Evolutionary conservation across 139 green algal species (phyloP).

Genomic region (Asterochloris erici): DNA sequence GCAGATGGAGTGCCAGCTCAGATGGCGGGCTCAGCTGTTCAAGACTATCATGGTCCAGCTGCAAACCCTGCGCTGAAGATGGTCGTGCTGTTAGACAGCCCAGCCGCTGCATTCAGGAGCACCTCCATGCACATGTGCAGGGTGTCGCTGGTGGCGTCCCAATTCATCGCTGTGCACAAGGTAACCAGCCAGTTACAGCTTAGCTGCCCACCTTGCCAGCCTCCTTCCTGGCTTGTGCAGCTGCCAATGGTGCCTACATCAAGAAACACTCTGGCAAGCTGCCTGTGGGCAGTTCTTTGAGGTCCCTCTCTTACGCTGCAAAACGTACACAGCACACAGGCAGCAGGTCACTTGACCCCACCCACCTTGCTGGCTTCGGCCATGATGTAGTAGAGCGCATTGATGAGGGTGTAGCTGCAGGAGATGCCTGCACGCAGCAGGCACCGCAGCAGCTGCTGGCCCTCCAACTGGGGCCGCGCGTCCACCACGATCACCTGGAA

Average conservation of each 20-base stretch:
- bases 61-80: slow-evolving; percentile 79
- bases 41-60: slow-evolving; percentile 67
- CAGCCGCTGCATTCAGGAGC: slow-evolving; percentile 85
- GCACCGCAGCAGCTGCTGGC: slow-evolving; percentile 55
- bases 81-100: slow-evolving; percentile 92
- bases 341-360: background rate
- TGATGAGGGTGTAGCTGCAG: slow-evolving; percentile 75
- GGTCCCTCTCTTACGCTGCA: too few species aligned
- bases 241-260: too few species aligned
- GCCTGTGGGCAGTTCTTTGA: too few species aligned
- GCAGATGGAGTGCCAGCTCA: too few species aligned
- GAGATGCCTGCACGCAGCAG: slow-evolving; percentile 64
- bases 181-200: too few species aligned
- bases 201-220: too few species aligned
- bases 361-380: slow-evolving; percentile 13
- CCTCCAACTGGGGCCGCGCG: slow-evolving; percentile 77
- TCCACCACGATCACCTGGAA: slow-evolving; percentile 88
- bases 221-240: too few species aligned
- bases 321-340: too few species aligned
- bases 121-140: slow-evolving; percentile 31
- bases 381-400: slow-evolving; percentile 77
- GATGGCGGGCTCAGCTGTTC: slow-evolving; percentile 69
- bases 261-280: too few species aligned
- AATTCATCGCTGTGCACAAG: too few species aligned
- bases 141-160: too few species aligned